Evolutionary conservation across 1,284 basidiomycete species (phyloP).

Genomic region (Boletus mariae): DNA sequence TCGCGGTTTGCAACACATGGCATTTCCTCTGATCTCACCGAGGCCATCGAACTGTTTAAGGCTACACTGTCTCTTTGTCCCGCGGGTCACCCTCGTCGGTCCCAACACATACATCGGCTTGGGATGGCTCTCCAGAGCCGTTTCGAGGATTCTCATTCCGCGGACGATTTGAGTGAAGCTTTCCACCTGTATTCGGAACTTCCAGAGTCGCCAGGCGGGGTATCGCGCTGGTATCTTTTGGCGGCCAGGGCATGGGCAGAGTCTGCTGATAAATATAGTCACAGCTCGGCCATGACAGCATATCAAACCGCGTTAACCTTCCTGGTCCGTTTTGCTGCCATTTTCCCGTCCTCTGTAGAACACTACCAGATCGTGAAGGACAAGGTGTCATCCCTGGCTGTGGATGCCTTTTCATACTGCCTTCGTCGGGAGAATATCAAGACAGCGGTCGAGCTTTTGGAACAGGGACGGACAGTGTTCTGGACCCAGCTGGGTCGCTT

Average conservation of each 20-base stretch:
- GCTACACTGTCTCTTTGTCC: neutral
- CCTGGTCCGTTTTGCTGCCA: conserved; percentile 3
- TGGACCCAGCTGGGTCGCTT: conserved; percentile 13
- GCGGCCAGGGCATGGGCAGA: neutral
- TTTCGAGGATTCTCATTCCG: neutral
- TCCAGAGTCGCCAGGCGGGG: neutral
- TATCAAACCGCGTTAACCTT: conserved; percentile 7
- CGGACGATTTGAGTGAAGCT: neutral
- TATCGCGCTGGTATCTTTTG: neutral
- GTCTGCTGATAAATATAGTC: conserved; percentile 4
- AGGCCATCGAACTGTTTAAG: neutral
- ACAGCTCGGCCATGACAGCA: conserved; percentile 3
- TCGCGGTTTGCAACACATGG: neutral
- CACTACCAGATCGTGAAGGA: conserved; percentile 5
- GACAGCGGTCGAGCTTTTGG: conserved; percentile 11
- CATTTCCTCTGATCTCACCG: neutral
- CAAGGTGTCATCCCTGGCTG: conserved; percentile 5
- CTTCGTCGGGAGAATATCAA: conserved; percentile 3
- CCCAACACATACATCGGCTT: neutral
- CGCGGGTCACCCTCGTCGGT: neutral
- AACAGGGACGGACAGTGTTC: conserved; percentile 17
- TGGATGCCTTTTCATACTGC: conserved; percentile 15
- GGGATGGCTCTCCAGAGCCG: neutral
- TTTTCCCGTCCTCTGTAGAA: conserved; percentile 7
- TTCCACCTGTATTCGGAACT: neutral